A percentile compares a stretch with the other conserved stretches of the same genome.
phyloP scores from a whole-genome alignment of 176 grass and related monocot genomes.

The Eleusine coracana region DNA sequence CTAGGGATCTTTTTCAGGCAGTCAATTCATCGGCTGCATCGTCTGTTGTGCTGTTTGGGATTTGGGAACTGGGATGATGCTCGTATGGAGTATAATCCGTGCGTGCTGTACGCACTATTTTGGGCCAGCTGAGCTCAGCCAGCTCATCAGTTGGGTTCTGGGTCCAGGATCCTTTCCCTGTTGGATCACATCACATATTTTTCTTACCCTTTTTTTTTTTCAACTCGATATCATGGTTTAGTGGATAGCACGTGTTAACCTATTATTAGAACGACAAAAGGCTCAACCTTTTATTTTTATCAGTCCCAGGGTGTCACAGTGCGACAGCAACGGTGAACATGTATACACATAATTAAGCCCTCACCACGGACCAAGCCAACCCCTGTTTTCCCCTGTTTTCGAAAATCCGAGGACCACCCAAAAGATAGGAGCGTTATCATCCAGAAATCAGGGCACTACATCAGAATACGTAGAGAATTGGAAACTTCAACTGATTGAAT shows the following conservation, averaged over 20 bases:
- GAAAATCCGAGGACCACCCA: background rate
- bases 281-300: too few relatives aligned
- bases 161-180: too few relatives aligned
- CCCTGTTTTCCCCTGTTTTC: background rate
- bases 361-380: background rate
- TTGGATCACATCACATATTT: too few relatives aligned
- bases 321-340: background rate
- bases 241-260: too few relatives aligned
- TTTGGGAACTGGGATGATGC: background rate
- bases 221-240: too few relatives aligned
- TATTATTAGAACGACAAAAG: too few relatives aligned
- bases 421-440: background rate
- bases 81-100: too few relatives aligned
- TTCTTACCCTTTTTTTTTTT: too few relatives aligned
- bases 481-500: background rate
- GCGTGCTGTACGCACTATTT: too few relatives aligned
- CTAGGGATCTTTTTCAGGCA: background rate
- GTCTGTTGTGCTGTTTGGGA: background rate
- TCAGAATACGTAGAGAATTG: background rate
- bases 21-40: background rate
- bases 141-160: too few relatives aligned
- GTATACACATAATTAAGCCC: too few relatives aligned
- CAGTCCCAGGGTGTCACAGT: background rate
- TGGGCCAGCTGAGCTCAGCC: too few relatives aligned
- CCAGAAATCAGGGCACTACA: background rate